Evolutionary conservation across 2,329 filamentous ascomycete genomes (phyloP), one percentile per base, ranked within the genome.

Genomic region (Fusarium mundagurra): DNA sequence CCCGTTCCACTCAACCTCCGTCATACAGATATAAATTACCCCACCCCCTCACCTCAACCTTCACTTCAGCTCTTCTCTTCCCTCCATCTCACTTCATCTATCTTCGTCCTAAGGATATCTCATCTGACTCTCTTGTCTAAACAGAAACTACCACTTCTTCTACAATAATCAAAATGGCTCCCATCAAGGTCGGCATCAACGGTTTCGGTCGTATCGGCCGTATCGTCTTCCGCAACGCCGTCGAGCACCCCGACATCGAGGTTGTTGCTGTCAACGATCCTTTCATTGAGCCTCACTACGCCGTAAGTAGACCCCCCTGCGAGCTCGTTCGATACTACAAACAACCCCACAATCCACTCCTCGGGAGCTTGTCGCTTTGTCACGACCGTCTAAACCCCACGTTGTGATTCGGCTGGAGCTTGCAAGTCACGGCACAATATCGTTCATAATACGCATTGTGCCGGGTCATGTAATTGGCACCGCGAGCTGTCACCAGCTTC

Each of bases 121-220:
- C 31, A 65, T 74, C 73, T 76, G 60, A 76, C 71, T 67, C 17
- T 61, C 36, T 48, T 33, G 59, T 16, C 44, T 55, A 38, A 43
- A 61, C 44, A 76, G 69, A 76, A 63, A 45, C 47, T 69, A 27
- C 41, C 55, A 36, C 36, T 48, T 38, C 33, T 61, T 39, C 71
- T 55, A 61, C 59, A 74, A 66, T 69, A 69, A 61, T 71, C 80
- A 82, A 75, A 79, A 85, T 85, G 84, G 80, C 83, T 84, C 82
- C 83, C 84, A 85, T 88, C 84, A 91, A 97, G 92, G 94, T 97
- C 85, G 95, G 95, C 86, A 98, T 98, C 93, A 98, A 98, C 93
- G 96, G 96, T 87, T 99, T 99, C 90, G 96, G 96, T 89, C 95
- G 96, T 88, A 99, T 99, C 88, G 96, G 96, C 83, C 94, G 96